Evolutionary conservation across 164 flowering plant species (phyloP).

Genomic region (Dillenia turbinata): DNA sequence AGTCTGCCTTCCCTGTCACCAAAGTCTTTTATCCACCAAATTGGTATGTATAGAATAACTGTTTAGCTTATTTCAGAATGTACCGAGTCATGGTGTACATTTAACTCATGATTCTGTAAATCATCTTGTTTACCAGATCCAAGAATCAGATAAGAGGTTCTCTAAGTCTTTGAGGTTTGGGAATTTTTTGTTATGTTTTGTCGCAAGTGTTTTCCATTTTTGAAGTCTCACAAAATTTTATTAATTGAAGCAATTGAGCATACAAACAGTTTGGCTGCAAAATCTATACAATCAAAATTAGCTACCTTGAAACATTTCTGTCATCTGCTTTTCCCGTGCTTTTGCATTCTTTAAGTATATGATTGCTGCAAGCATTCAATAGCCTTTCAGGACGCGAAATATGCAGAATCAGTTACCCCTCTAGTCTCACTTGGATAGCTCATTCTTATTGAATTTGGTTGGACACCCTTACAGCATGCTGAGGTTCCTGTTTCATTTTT

Average conservation of each 20-base stretch:
- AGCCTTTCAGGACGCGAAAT: too few species aligned
- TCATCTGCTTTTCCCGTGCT: too few species aligned
- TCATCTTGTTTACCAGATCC: constrained; percentile 34
- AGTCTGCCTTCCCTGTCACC: constrained; percentile 52
- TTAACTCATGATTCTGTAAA: constrained; percentile 56
- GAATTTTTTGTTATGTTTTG: constrained; percentile 59
- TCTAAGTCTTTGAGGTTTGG: constrained; percentile 69
- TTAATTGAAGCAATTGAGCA: constrained; percentile 38
- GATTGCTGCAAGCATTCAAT: too few species aligned
- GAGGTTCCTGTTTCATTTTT: too few species aligned
- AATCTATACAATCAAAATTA: constrained; percentile 56
- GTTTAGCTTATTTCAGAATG: constrained; percentile 54
- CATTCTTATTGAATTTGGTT: too few species aligned
- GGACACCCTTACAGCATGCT: too few species aligned
- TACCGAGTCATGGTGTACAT: constrained; percentile 49
- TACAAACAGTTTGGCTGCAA: constrained; percentile 60
- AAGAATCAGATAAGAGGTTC: constrained; percentile 29
- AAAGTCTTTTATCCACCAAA: constrained; percentile 32
- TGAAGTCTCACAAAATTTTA: constrained; percentile 40
- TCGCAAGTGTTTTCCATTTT: constrained; percentile 40
- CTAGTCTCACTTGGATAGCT: too few species aligned
- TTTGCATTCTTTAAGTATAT: too few species aligned
- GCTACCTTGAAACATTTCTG: constrained; percentile 23
- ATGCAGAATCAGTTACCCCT: too few species aligned
- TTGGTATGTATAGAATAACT: constrained; percentile 76